Base-by-base conservation (phyloP, 1,284 basidiomycete species). In the Ustilago hordei region DNA sequence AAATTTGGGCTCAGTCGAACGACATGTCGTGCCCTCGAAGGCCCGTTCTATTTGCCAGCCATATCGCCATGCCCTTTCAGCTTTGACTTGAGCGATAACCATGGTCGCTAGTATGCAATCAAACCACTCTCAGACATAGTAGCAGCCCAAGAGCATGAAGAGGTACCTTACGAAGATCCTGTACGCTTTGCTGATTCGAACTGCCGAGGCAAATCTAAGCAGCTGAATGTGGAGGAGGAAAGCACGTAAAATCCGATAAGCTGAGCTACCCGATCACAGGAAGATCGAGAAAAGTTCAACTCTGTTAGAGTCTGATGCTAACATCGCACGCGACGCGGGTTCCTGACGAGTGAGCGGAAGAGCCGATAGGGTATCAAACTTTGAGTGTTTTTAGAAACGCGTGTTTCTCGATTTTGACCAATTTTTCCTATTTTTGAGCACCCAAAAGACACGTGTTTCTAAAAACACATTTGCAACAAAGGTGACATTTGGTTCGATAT, bases 1-100 rank as follows among this genome's bases (percentile, higher is more conserved):
- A 59, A 56, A 34, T 55, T n/a, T 54, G 50, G 55, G 55, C 62
- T 57, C 47, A 64, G 61, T 64, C 61, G 28, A 45, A 64, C 47
- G n/a, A 45, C 45, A 19, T 17, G 5, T 38, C 2, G 19, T 28
- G 23, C 23, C 23, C 13, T 41, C 15, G 41, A 13, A 38, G 36
- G 36, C 36, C 36, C 55, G 53, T 47, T 65, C 57, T 54, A 54
- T 45, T 64, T 32, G 60, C 60, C 60, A 63, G 53, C 54, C 54
- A 52, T 31, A 34, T 57, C 17, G 56, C 56, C 32, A 58, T 32
- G 56, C 41, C 52, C 34, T 53, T 35, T 53, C 53, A 55, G 15
- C 53, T 55, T 28, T 28, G 23, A 28, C 23, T 28, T 28, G 23
- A 28, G 23, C 23, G 3, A 28, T 28, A 28, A 28, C 23, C 23